phyloP scores from a whole-genome alignment of 2,329 filamentous ascomycete species.

The Diaporthe sp. region DNA sequence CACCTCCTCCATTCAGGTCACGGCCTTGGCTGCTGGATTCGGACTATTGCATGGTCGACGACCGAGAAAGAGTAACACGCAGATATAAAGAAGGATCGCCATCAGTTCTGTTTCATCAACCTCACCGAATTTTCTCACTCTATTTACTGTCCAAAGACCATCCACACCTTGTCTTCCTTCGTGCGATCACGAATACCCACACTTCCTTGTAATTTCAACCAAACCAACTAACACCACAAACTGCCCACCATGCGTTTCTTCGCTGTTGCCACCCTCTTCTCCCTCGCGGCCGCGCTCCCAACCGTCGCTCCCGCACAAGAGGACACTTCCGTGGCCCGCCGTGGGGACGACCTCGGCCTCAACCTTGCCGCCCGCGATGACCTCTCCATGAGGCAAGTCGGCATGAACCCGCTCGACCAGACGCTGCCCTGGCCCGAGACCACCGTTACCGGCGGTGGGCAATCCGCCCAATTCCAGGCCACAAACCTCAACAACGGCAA shows the following conservation, averaged over 20 bases:
- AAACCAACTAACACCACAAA: no score
- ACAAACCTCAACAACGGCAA: conserved; percentile 3
- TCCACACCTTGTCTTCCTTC: background rate
- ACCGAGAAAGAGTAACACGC: background rate
- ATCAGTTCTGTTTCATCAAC: rapidly evolving
- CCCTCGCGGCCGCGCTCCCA: background rate
- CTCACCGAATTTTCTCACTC: background rate
- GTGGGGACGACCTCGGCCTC: background rate
- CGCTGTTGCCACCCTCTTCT: background rate
- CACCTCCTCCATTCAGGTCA: background rate
- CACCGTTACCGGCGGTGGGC: background rate
- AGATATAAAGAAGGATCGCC: background rate
- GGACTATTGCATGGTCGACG: background rate
- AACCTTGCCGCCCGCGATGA: conserved; percentile 1
- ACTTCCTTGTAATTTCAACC: no score
- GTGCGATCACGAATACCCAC: background rate
- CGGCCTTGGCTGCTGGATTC: background rate
- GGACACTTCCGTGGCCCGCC: background rate
- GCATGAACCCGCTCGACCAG: conserved; percentile 7
- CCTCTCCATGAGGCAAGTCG: background rate
- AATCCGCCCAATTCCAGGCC: background rate
- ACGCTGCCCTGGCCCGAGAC: background rate
- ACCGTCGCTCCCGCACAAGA: background rate
- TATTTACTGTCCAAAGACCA: background rate
- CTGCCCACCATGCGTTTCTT: conserved; percentile 10